A percentile compares a stretch with the other conserved stretches of the same genome.
Conservation (phyloP, 257 asterid species). For the Sherardia arvensis region DNA sequence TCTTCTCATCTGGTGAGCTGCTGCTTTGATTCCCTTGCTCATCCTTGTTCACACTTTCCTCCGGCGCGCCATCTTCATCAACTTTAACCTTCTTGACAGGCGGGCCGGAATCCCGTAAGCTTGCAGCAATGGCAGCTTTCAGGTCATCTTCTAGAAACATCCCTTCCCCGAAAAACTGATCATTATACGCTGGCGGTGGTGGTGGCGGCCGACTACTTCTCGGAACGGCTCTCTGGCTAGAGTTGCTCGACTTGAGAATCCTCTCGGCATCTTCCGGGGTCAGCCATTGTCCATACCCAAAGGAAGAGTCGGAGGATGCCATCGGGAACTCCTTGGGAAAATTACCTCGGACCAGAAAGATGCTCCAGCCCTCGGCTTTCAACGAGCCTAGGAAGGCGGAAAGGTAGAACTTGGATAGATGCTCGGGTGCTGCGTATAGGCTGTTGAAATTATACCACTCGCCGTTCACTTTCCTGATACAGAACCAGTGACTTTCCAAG, state of each 20-base stretch:
- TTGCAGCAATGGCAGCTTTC: constrained; percentile 95
- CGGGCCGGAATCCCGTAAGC: constrained; percentile 59
- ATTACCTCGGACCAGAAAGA: constrained; percentile 78
- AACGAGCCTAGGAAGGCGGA: constrained; percentile 87
- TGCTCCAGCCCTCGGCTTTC: constrained; percentile 89
- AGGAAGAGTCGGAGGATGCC: constrained; percentile 68
- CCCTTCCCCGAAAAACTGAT: constrained; percentile 22
- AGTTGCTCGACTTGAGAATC: constrained; percentile 68
- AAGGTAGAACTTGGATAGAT: constrained; percentile 93
- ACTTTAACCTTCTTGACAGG: constrained; percentile 17
- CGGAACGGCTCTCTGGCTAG: constrained; percentile 21
- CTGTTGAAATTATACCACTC: constrained; percentile 57
- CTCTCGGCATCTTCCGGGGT: constrained; percentile 88
- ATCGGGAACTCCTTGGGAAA: constrained; percentile 80
- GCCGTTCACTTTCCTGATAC: constrained; percentile 85
- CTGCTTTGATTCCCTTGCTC: constrained; percentile 8
- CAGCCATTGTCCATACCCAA: constrained; percentile 92
- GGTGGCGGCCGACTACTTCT: constrained; percentile 19
- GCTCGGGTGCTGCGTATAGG: constrained; percentile 62
- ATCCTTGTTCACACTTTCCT: constrained; percentile 18
- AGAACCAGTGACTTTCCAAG: constrained; percentile 92
- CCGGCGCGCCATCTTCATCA: constrained; percentile 22
- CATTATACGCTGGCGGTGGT: constrained; percentile 9
- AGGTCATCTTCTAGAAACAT: constrained; percentile 43
- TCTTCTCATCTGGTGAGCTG: background rate